Evolutionary conservation across 2,329 filamentous ascomycete genomes (phyloP).

Genomic region (Orbilia quercus): DNA sequence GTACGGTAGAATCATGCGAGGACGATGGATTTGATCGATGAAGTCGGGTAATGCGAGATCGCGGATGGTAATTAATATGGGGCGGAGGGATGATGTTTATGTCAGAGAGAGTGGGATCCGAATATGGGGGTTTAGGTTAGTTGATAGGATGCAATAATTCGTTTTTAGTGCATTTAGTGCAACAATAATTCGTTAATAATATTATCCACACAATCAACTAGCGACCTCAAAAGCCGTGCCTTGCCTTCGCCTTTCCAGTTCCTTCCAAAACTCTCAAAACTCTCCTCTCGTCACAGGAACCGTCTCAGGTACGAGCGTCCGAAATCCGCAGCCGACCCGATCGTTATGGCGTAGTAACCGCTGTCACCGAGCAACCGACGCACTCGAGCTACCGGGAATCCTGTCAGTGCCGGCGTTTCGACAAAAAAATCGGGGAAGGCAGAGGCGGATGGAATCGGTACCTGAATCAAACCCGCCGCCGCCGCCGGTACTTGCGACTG

Average conservation of each 20-base stretch:
- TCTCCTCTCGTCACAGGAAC: no score
- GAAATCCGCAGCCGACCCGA: neutral
- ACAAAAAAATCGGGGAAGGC: slow-evolving; percentile 11
- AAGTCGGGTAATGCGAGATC: slow-evolving; percentile 23
- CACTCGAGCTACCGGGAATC: slow-evolving; percentile 17
- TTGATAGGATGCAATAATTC: slow-evolving; percentile 42
- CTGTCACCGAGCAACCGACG: slow-evolving; percentile 13
- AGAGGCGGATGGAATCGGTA: slow-evolving; percentile 36
- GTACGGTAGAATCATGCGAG: slow-evolving; percentile 18
- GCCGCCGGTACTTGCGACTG: slow-evolving; percentile 17
- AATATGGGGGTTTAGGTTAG: slow-evolving; percentile 52
- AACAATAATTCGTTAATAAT: slow-evolving; percentile 47
- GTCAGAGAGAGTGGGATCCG: slow-evolving; percentile 28
- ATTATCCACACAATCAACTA: slow-evolving; percentile 29
- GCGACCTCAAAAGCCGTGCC: slow-evolving; percentile 26
- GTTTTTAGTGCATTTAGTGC: slow-evolving; percentile 41
- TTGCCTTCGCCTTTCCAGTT: slow-evolving; percentile 27
- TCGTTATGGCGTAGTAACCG: neutral
- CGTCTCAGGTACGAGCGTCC: neutral
- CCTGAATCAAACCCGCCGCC: slow-evolving; percentile 42
- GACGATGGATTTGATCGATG: slow-evolving; percentile 9
- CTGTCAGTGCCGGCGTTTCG: slow-evolving; percentile 19
- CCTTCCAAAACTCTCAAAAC: slow-evolving; percentile 20
- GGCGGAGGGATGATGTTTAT: slow-evolving; percentile 49
- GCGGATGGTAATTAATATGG: slow-evolving; percentile 33